Percentiles rank a stretch among this genome's conserved stretches.
These are phyloP conservation scores for Boletellus sp. DNA, from an alignment of 768 basidiomycete species.

Conservation along the genomic window DNA sequence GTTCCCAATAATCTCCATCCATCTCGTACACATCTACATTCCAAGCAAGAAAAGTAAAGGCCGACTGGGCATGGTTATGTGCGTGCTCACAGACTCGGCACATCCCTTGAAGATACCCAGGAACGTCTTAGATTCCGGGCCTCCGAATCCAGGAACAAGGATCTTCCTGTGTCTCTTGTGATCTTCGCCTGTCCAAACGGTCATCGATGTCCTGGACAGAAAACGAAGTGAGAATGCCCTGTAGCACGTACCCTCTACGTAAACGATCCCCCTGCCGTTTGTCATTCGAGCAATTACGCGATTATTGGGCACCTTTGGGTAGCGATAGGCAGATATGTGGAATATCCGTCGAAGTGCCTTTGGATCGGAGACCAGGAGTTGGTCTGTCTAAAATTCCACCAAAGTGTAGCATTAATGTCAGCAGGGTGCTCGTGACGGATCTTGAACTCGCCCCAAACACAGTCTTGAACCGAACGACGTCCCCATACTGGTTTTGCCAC, in stretches of 20 bases:
- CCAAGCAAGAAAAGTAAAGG: neutral
- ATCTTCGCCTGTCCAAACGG: conserved; percentile 27
- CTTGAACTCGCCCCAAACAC: conserved; percentile 7
- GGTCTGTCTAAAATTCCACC: conserved; percentile 36
- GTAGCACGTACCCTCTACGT: conserved; percentile 36
- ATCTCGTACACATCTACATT: conserved; percentile 21
- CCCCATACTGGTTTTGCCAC: neutral
- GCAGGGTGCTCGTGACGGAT: neutral
- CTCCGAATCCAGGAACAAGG: conserved; percentile 56
- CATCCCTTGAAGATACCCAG: conserved; percentile 45
- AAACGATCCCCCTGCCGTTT: conserved; percentile 35
- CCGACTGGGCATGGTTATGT: neutral
- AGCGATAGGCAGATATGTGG: conserved; percentile 33
- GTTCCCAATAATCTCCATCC: conserved; percentile 17
- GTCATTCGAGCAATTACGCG: conserved; percentile 11
- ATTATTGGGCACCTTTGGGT: conserved; percentile 33
- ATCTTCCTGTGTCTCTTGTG: conserved; percentile 53
- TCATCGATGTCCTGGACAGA: conserved; percentile 14
- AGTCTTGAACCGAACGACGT: neutral
- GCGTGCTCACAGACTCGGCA: conserved; percentile 19
- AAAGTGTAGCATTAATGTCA: neutral
- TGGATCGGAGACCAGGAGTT: conserved; percentile 44
- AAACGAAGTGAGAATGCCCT: neutral
- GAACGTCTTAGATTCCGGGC: conserved; percentile 47
- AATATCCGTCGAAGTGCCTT: conserved; percentile 41